Evolutionary conservation across 768 basidiomycete genomes (phyloP).

Genomic region (Hygrocybe punicea): DNA sequence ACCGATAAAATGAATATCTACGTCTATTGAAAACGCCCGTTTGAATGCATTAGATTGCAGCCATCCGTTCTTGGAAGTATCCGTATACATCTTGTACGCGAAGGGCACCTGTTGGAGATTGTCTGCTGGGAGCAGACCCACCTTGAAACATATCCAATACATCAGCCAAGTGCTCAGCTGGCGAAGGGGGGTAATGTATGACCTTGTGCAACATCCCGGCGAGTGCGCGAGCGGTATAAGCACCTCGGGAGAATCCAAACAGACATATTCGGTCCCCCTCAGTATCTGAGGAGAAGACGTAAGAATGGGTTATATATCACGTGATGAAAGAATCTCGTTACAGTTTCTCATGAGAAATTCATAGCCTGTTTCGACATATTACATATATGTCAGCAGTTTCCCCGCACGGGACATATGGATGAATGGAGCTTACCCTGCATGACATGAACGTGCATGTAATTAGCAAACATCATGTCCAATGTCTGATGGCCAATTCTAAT

Average conservation of each 20-base stretch:
- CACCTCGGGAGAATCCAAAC: constrained; percentile 68
- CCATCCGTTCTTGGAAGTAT: constrained; percentile 48
- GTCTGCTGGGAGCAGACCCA: constrained; percentile 46
- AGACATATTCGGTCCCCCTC: constrained; percentile 59
- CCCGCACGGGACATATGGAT: too few species aligned
- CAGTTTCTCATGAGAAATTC: constrained; percentile 60
- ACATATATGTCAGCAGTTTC: constrained; percentile 4
- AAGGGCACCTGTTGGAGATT: constrained; percentile 59
- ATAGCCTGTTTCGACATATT: constrained; percentile 48
- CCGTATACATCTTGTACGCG: constrained; percentile 60
- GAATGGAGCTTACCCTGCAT: constrained; percentile 41
- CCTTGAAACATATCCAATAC: neutral
- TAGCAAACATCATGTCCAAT: constrained; percentile 49
- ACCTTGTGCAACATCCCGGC: constrained; percentile 53
- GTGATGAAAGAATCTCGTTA: constrained; percentile 14
- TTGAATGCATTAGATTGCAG: constrained; percentile 54
- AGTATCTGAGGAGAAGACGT: constrained; percentile 31
- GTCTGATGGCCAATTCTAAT: too few species aligned
- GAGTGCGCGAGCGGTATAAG: constrained; percentile 56
- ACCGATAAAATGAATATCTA: constrained; percentile 56
- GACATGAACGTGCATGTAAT: constrained; percentile 48
- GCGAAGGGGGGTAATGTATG: too few species aligned
- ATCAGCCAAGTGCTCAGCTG: neutral
- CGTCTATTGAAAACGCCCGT: constrained; percentile 50
- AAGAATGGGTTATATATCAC: neutral